A percentile compares a stretch with the other conserved stretches of the same genome.
These are phyloP conservation scores for Arthrobotrys pseudoclavata DNA, from an alignment of 2,329 filamentous ascomycete species.

Conservation along the genomic window DNA sequence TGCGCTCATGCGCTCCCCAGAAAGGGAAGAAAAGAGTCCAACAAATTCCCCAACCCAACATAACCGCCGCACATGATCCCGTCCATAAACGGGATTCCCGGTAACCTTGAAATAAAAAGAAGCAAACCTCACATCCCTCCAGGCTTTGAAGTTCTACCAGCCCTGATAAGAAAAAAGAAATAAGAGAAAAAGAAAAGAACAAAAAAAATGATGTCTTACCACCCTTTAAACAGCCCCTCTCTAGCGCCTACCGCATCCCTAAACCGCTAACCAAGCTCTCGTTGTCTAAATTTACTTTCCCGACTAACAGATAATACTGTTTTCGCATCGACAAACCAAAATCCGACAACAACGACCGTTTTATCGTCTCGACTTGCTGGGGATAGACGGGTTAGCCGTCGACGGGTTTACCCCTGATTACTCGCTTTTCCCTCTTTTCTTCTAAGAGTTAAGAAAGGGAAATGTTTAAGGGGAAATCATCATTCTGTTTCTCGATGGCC, in stretches of 20 bases:
- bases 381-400: conserved; percentile 16
- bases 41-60: not conserved
- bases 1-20: conserved; percentile 14
- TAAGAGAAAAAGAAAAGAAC: not conserved
- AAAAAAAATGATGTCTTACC: conserved; percentile 14
- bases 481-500: not conserved
- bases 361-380: conserved; percentile 26
- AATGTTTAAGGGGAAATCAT: not conserved
- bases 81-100: conserved; percentile 13
- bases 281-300: conserved; percentile 10
- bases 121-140: not conserved
- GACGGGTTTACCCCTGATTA: conserved; percentile 21
- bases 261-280: not conserved
- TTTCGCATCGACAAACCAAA: conserved; percentile 28
- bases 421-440: not conserved
- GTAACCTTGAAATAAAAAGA: not conserved
- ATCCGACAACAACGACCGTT: conserved; percentile 21
- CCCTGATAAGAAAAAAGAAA: not conserved
- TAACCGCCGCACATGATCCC: conserved; percentile 25
- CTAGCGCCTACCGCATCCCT: conserved; percentile 5
- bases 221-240: not conserved
- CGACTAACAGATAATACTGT: not conserved
- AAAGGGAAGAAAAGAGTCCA: not conserved
- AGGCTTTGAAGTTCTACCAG: not conserved
- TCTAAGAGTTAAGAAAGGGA: not conserved